These are phyloP conservation scores for Leishmania mexicana DNA, from an alignment of 208 protist genomes.

Conservation along the genomic window DNA sequence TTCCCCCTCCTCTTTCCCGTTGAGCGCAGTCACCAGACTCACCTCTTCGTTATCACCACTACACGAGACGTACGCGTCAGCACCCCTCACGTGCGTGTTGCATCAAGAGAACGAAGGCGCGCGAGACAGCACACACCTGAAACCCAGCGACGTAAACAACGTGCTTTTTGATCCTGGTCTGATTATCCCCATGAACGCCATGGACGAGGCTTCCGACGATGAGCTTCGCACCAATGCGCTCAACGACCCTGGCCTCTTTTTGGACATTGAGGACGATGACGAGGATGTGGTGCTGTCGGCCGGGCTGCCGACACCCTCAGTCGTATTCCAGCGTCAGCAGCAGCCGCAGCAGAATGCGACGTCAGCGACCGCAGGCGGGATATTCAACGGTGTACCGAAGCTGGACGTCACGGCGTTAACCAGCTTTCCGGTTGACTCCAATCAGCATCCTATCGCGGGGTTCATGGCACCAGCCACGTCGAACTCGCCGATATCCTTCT, in stretches of 20 bases:
- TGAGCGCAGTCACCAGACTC: neutral
- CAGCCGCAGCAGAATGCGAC: neutral
- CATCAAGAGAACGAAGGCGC: neutral
- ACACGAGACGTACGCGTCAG: too few relatives aligned
- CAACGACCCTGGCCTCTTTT: conserved; percentile 25
- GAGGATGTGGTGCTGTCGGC: conserved; percentile 20
- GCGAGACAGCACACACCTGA: neutral
- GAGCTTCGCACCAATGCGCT: conserved; percentile 23
- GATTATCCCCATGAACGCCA: conserved; percentile 16
- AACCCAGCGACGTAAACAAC: neutral
- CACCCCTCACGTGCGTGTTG: neutral
- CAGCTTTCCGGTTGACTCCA: conserved; percentile 1
- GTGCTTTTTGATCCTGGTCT: neutral
- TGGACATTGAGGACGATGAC: conserved; percentile 31
- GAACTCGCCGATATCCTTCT: conserved; percentile 16
- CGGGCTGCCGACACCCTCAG: neutral
- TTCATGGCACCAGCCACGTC: neutral
- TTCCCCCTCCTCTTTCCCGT: neutral
- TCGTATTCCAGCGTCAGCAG: neutral
- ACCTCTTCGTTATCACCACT: too few relatives aligned
- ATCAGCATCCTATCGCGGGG: neutral
- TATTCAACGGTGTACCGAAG: conserved; percentile 13
- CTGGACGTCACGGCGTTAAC: conserved; percentile 26
- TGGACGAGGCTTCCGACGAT: conserved; percentile 21
- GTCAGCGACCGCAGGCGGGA: neutral